Base-by-base conservation (phyloP, 768 basidiomycete species). In the Phylloporus sp. region DNA sequence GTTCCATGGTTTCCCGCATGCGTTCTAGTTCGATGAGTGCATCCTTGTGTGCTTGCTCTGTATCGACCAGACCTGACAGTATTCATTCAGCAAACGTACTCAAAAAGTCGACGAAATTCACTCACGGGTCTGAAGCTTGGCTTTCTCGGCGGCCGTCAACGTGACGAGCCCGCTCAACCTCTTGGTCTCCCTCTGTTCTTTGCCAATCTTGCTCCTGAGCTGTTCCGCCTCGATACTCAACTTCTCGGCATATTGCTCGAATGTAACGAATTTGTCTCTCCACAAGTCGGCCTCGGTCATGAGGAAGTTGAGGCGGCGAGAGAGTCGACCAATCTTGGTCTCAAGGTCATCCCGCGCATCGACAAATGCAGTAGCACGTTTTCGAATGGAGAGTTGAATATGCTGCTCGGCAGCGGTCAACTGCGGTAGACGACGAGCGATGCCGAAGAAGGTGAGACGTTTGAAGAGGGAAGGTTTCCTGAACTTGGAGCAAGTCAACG, bases 311-410 rank as follows among this genome's bases (percentile, higher is more conserved):
- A 94, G 80, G 44, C 91, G 78, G 48, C 91, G 80, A 39, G 85
- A 88, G 27, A 93, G 77, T 36, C 91, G 82, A 27, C 91, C 92
- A 57, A 94, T 92, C 78, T 93, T 95, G 41, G 89, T 90, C 74
- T 95, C 93, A 22, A 95, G 81, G 61, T 94, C 92, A 66, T 95
- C 94, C 31, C 94, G 80, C 11, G 92, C 90, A 64, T 95, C 92
- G 35, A 95, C 91, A 60, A 95, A 95, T 32, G 91, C 91, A 4
- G 87, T 88, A n/a, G 94, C 93, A 36, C 94, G 87, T 67, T 89
- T 89, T 58, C 94, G 86, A 67, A 97, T 94, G 47, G 92, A 91
- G 42, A 79, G 76, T 67, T 93, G 91, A 55, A 94, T 87, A 52
- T 83, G 77, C 68, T 91, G 88, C 66, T 97, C 94, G 1, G 92